Percentiles rank a stretch among this genome's conserved stretches.
Evolutionary conservation across 164 flowering plant species (phyloP).

Genomic region (Tetrastigma voinierianum): DNA sequence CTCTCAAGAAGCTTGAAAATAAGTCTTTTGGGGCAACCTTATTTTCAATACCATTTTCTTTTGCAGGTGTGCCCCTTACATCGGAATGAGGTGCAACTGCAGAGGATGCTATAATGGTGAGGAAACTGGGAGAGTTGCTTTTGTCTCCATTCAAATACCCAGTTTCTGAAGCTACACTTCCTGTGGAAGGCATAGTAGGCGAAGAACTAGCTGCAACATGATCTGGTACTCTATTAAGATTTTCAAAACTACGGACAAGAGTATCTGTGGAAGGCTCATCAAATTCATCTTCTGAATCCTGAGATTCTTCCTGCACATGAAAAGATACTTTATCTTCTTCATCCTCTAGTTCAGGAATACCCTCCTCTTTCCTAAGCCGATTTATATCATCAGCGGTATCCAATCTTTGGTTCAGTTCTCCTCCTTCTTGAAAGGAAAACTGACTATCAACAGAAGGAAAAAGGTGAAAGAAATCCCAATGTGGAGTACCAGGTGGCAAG

Average conservation of each 20-base stretch:
- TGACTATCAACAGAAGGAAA: slow-evolving; percentile 55
- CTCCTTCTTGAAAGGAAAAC: slow-evolving; percentile 50
- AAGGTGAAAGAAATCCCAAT: slow-evolving; percentile 87
- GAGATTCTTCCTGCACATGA: slow-evolving; percentile 35
- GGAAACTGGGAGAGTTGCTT: slow-evolving; percentile 43
- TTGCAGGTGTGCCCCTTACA: slow-evolving; percentile 28
- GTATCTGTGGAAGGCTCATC: slow-evolving; percentile 64
- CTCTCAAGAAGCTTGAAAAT: slow-evolving; percentile 71
- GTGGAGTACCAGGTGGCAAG: slow-evolving; percentile 40
- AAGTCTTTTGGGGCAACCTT: slow-evolving; percentile 68
- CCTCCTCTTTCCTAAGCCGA: slow-evolving; percentile 53
- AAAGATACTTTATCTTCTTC: slow-evolving; percentile 48
- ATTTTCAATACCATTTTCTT: slow-evolving; percentile 37
- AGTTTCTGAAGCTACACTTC: slow-evolving; percentile 35
- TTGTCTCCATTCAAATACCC: slow-evolving; percentile 40
- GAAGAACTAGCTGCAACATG: slow-evolving; percentile 23
- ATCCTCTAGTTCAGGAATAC: slow-evolving; percentile 60
- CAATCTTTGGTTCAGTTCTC: slow-evolving; percentile 27
- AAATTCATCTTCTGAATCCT: slow-evolving; percentile 76
- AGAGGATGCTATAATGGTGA: slow-evolving; percentile 49
- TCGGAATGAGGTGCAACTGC: slow-evolving; percentile 26
- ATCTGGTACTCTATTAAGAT: slow-evolving; percentile 41
- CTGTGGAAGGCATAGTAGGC: slow-evolving; percentile 30
- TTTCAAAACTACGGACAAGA: slow-evolving; percentile 69
- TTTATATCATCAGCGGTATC: slow-evolving; percentile 44